Evolutionary conservation across 2,329 filamentous ascomycete genomes (phyloP), one percentile per base, ranked within the genome.

Genomic region (Aspergillus floridensis): DNA sequence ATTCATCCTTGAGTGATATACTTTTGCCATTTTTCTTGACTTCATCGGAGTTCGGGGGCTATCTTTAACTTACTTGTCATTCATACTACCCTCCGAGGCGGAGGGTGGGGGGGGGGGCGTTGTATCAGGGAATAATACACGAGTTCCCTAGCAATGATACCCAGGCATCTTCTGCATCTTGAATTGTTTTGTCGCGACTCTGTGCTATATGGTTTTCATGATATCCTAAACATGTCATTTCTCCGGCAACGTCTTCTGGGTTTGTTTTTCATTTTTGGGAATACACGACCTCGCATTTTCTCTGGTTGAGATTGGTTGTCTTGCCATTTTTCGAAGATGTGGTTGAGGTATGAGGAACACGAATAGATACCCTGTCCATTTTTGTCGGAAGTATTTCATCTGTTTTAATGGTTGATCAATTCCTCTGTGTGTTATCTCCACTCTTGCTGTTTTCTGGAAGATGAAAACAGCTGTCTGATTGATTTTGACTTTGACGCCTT

Each of bases 141-240:
- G 74, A 73, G 67, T 76, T 70, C 69, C 71, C 72, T 72, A 65
- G 66, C 72, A 75, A 75, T 73, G 72, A 76, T 75, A 75, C 72
- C 71, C 70, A 73, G 68, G 72, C 53, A 60, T 44, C 51, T 48
- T 48, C 55, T 53, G 56, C 53, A 31, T 48, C 61, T 60, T 41
- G 62, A 59, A 60, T 60, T 63, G 46, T 35, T 47, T 51, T 41
- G 60, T 57, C 60, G 52, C 54, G 38, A 19, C 38, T 44, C 63
- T 65, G 62, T 66, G 64, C 63, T 59, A 66, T 53, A 69, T 66
- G 56, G 38, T 59, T 65, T 68, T 70, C 67, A 61, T 62, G 56
- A 65, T 63, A 60, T 58, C 56, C 52, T 64, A 53, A 58, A 51
- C 52, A 63, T 61, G 47, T 63, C 47, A 29, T 59, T 60, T 44